Evolutionary conservation across 2,329 filamentous ascomycete genomes (phyloP).

Genomic region (Aaosphaeria arxii): DNA sequence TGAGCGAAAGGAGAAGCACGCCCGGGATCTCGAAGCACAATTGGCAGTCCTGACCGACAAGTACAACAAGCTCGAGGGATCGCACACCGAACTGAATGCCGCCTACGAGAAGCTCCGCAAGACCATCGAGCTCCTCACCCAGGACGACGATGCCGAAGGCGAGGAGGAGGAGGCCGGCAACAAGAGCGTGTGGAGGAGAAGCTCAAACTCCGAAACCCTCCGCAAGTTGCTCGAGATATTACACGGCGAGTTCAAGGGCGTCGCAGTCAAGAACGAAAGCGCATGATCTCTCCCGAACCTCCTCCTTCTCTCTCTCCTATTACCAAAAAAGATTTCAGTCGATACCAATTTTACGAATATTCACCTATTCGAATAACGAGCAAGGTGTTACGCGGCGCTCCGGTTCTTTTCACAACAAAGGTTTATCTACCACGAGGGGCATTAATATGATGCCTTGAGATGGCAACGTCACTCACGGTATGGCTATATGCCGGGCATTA

Average conservation of each 20-base stretch:
- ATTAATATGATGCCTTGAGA: too few species aligned
- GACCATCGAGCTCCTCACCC: conserved; percentile 36
- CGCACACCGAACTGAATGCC: conserved; percentile 45
- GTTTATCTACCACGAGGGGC: too few species aligned
- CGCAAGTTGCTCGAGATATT: conserved; percentile 38
- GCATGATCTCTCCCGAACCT: conserved; percentile 2
- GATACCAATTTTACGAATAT: too few species aligned
- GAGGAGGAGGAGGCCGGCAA: conserved; percentile 24
- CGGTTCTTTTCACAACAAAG: too few species aligned
- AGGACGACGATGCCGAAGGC: conserved; percentile 26
- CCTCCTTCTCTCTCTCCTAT: conserved; percentile 6
- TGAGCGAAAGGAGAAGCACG: conserved; percentile 63
- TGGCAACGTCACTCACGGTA: too few species aligned
- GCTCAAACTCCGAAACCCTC: conserved; percentile 33
- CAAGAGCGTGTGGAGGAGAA: conserved; percentile 15
- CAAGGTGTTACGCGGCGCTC: too few species aligned
- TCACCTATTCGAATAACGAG: too few species aligned
- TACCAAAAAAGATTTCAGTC: neutral
- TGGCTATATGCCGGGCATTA: too few species aligned
- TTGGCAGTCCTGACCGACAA: conserved; percentile 54
- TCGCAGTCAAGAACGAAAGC: conserved; percentile 20
- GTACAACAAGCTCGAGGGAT: conserved; percentile 55
- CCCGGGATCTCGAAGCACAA: conserved; percentile 60
- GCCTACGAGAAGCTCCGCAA: conserved; percentile 41
- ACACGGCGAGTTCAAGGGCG: conserved; percentile 34